Percentiles rank a stretch among this genome's conserved stretches.
Conservation (phyloP, 1,284 basidiomycete genomes). For the Coniophora puteana region DNA sequence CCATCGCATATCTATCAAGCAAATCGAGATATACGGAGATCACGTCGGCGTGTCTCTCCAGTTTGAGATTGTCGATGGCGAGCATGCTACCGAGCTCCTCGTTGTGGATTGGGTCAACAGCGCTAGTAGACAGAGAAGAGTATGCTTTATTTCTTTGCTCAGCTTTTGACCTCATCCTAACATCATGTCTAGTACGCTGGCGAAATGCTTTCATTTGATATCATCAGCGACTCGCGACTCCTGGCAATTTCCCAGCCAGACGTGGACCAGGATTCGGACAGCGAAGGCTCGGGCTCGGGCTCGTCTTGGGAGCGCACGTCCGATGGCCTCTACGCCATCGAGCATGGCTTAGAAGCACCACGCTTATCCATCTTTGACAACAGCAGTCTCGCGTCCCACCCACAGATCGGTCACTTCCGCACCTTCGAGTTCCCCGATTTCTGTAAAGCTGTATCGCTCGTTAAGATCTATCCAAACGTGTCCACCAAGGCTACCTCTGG, state of each 20-base stretch:
- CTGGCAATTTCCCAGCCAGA: constrained; percentile 27
- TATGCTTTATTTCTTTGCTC: not conserved
- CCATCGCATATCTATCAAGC: constrained; percentile 28
- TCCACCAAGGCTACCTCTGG: constrained; percentile 11
- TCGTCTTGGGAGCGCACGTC: constrained; percentile 23
- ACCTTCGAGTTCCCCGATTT: constrained; percentile 28
- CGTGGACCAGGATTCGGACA: constrained; percentile 27
- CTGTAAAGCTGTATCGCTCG: constrained; percentile 24
- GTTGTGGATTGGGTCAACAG: constrained; percentile 27
- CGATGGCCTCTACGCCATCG: constrained; percentile 28
- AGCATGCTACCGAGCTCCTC: constrained; percentile 26
- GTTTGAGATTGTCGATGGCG: constrained; percentile 28
- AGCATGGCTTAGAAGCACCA: constrained; percentile 27
- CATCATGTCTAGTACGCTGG: constrained; percentile 20
- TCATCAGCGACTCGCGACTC: constrained; percentile 23
- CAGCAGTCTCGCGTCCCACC: too few species aligned
- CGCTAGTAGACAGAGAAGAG: constrained; percentile 5
- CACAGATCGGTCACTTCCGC: constrained; percentile 13
- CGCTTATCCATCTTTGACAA: constrained; percentile 24
- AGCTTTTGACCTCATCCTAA: not conserved
- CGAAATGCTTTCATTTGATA: constrained; percentile 29
- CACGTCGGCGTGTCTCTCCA: constrained; percentile 25
- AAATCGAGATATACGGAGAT: constrained; percentile 24
- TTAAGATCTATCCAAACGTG: constrained; percentile 29
- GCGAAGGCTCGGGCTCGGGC: constrained; percentile 13